These are phyloP conservation scores for Nakazawaea peltata DNA, from an alignment of 805 yeast species.

Conservation along the genomic window DNA sequence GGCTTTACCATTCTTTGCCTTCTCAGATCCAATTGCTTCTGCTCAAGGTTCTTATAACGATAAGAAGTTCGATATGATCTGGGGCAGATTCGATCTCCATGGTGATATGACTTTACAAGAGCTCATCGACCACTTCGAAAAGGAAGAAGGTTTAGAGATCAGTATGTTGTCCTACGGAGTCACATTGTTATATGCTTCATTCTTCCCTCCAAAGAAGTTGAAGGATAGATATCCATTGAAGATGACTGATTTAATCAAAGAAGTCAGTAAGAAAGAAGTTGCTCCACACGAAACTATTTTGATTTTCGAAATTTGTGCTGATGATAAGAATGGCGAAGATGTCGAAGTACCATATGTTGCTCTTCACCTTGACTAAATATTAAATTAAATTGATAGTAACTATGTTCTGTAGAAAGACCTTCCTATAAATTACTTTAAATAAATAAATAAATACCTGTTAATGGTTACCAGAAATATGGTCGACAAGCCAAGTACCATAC, in stretches of 20 bases:
- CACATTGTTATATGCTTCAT: conserved; percentile 83
- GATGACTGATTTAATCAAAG: conserved; percentile 69
- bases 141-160: conserved; percentile 78
- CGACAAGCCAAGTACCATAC: conserved; percentile 8
- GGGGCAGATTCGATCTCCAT: conserved; percentile 87
- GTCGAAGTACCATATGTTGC: conserved; percentile 89
- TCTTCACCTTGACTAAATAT: conserved; percentile 37
- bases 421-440: not conserved
- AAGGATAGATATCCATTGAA: conserved; percentile 65
- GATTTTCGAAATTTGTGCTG: conserved; percentile 86
- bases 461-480: not conserved
- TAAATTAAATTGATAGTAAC: not conserved
- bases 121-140: conserved; percentile 65
- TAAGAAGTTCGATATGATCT: conserved; percentile 76
- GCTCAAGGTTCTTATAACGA: conserved; percentile 74
- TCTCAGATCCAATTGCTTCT: conserved; percentile 91
- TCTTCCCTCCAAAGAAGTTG: conserved; percentile 86
- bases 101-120: conserved; percentile 73
- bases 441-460: not conserved
- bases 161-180: conserved; percentile 91
- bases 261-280: conserved; percentile 79
- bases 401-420: not conserved
- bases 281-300: conserved; percentile 67
- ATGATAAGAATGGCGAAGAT: conserved; percentile 88
- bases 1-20: conserved; percentile 94